phyloP scores from a whole-genome alignment of 805 yeast genomes.

The Yamadazyma sp. region DNA sequence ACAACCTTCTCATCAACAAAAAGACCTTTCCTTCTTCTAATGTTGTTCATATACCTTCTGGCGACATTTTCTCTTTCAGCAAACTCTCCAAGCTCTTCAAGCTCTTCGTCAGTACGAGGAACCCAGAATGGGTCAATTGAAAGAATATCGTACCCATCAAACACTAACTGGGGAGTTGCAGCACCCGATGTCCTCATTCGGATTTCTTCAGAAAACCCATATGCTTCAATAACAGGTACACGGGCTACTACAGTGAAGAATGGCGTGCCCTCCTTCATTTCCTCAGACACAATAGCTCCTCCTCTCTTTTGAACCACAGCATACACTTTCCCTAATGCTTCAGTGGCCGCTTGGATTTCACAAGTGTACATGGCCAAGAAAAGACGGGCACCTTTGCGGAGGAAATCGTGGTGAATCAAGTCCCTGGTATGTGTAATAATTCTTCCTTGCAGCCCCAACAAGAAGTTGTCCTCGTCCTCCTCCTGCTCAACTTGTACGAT shows the following conservation, averaged over 20 bases:
- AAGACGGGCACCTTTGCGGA: constrained; percentile 84
- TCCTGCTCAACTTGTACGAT: constrained; percentile 23
- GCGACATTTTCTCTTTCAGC: constrained; percentile 94
- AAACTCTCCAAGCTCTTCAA: constrained; percentile 88
- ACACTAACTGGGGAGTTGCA: constrained; percentile 92
- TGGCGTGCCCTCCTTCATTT: constrained; percentile 97
- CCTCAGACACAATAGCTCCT: constrained; percentile 85
- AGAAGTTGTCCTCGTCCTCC: constrained; percentile 23
- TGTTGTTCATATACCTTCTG: constrained; percentile 75
- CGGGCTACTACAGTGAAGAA: constrained; percentile 84
- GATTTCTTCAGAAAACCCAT: constrained; percentile 94
- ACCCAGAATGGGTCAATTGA: constrained; percentile 99
- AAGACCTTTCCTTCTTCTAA: constrained; percentile 85
- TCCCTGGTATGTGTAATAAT: constrained; percentile 73
- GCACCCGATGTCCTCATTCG: constrained; percentile 94
- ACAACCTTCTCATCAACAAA: constrained; percentile 88
- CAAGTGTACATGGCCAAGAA: constrained; percentile 92
- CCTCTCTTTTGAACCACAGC: constrained; percentile 88
- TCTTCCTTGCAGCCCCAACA: constrained; percentile 63
- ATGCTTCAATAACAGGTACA: constrained; percentile 92
- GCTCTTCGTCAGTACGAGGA: constrained; percentile 94
- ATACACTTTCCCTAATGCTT: constrained; percentile 92
- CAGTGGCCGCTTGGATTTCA: constrained; percentile 93
- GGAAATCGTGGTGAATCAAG: constrained; percentile 64
- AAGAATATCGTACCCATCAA: constrained; percentile 81